Percentiles rank a stretch among this genome's conserved stretches.
Evolutionary conservation across 805 yeast genomes (phyloP).

Genomic region (Peterozyma toletana): DNA sequence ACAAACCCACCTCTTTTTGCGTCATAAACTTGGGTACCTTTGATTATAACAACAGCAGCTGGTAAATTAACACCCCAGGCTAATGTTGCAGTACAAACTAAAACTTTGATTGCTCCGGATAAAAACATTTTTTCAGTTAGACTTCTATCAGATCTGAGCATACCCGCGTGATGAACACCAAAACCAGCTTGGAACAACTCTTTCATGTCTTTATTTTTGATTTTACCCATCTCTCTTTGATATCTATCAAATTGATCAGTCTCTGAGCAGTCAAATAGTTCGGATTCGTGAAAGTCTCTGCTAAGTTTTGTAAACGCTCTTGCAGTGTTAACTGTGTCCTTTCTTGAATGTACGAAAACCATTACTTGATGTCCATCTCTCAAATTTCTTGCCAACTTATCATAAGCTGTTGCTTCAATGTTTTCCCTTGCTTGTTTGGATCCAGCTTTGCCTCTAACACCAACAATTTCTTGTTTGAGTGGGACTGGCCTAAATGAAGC

Average conservation of each 20-base stretch:
- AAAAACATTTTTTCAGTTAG: slow-evolving; percentile 82
- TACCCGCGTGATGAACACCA: slow-evolving; percentile 97
- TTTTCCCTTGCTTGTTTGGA: slow-evolving; percentile 63
- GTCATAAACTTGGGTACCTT: slow-evolving; percentile 95
- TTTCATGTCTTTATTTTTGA: slow-evolving; percentile 68
- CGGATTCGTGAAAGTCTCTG: slow-evolving; percentile 46
- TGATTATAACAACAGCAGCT: slow-evolving; percentile 93
- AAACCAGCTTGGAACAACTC: slow-evolving; percentile 79
- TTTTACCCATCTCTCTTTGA: slow-evolving; percentile 60
- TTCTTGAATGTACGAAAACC: slow-evolving; percentile 95
- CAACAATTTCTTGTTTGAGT: slow-evolving; percentile 76
- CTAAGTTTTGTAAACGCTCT: slow-evolving; percentile 66
- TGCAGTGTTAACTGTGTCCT: slow-evolving; percentile 85
- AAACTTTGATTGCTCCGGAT: slow-evolving; percentile 77
- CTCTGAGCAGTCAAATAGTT: slow-evolving; percentile 50
- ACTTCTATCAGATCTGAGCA: slow-evolving; percentile 86
- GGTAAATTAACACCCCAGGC: slow-evolving; percentile 99
- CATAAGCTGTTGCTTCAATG: slow-evolving; percentile 70
- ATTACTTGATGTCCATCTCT: slow-evolving; percentile 78
- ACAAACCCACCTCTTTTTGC: slow-evolving; percentile 91
- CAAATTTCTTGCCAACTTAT: slow-evolving; percentile 63
- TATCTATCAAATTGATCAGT: slow-evolving; percentile 34
- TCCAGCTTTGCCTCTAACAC: slow-evolving; percentile 84
- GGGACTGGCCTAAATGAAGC: slow-evolving; percentile 93
- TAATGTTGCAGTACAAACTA: slow-evolving; percentile 93